Conservation (phyloP, 768 basidiomycete genomes). For the Epithele typhae region DNA sequence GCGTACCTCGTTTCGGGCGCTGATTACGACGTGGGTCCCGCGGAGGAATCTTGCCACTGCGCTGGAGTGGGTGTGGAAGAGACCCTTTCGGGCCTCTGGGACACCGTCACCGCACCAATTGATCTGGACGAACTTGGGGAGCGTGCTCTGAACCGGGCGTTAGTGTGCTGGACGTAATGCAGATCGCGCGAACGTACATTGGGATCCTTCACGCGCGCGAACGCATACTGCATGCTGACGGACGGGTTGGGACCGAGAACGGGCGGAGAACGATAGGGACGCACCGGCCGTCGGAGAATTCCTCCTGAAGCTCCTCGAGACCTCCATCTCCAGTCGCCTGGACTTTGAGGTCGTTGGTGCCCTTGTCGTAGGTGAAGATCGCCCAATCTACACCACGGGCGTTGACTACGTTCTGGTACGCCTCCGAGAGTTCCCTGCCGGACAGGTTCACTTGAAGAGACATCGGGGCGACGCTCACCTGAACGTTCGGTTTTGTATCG, state of each 20-base stretch:
- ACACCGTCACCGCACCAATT: slow-evolving; percentile 99
- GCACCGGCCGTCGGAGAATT: slow-evolving; percentile 91
- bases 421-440: slow-evolving; percentile 62
- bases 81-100: slow-evolving; percentile 85
- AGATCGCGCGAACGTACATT: slow-evolving; percentile 48
- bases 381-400: slow-evolving; percentile 70
- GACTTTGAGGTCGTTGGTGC: slow-evolving; percentile 82
- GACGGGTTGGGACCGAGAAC: background rate
- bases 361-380: slow-evolving; percentile 76
- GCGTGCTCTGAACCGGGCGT: slow-evolving; percentile 49
- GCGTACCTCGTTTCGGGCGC: slow-evolving; percentile 78
- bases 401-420: slow-evolving; percentile 73
- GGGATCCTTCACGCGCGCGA: slow-evolving; percentile 78
- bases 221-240: slow-evolving; percentile 88
- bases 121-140: slow-evolving; percentile 92
- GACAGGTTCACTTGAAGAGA: slow-evolving; percentile 79
- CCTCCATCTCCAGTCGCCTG: slow-evolving; percentile 85
- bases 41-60: slow-evolving; percentile 78
- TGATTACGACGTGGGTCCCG: slow-evolving; percentile 83
- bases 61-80: slow-evolving; percentile 84
- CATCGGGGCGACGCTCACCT: slow-evolving; percentile 40
- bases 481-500: background rate
- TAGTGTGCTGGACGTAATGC: too few species aligned
- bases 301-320: slow-evolving; percentile 86
- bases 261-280: slow-evolving; percentile 20